These are phyloP conservation scores for Backusella sp. DNA, from an alignment of 192 early-diverging fungal species.

Conservation along the genomic window DNA sequence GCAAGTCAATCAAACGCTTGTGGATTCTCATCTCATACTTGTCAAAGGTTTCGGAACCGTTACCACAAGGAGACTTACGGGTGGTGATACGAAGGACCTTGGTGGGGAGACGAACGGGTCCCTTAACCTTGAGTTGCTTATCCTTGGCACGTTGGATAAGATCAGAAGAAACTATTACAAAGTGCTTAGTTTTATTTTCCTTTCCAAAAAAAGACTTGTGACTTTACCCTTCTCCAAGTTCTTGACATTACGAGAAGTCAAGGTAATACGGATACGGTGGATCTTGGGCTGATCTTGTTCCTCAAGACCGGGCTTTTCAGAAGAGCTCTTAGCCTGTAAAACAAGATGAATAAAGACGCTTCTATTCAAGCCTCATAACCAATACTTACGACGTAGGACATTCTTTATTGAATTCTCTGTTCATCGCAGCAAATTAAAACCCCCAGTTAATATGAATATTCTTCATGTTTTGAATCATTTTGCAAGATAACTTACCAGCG, in stretches of 20 bases:
- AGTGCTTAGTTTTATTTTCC: too few species aligned
- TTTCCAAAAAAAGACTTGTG: neutral
- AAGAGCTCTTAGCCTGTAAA: slow-evolving; percentile 28
- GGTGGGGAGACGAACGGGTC: slow-evolving; percentile 99
- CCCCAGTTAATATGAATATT: neutral
- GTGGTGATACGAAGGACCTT: slow-evolving; percentile 98
- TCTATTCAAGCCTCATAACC: neutral
- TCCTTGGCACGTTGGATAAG: slow-evolving; percentile 98
- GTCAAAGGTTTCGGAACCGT: slow-evolving; percentile 99
- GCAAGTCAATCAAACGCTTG: slow-evolving; percentile 99
- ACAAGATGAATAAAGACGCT: neutral
- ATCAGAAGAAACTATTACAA: slow-evolving; percentile 76
- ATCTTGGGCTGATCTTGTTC: slow-evolving; percentile 68
- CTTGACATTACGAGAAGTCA: slow-evolving; percentile 98
- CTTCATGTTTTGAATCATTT: neutral
- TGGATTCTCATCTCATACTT: slow-evolving; percentile 98
- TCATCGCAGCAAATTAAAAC: neutral
- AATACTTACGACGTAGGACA: slow-evolving; percentile 35
- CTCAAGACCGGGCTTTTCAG: slow-evolving; percentile 73
- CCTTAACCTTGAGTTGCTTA: slow-evolving; percentile 98
- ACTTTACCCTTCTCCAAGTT: slow-evolving; percentile 86
- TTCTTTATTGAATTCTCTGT: slow-evolving; percentile 29
- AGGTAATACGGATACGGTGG: slow-evolving; percentile 99
- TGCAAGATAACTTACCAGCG: slow-evolving; percentile 23
- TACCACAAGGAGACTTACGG: slow-evolving; percentile 98